Conservation (phyloP, 2,329 filamentous ascomycete species). For the Pseudogymnoascus sp. region DNA sequence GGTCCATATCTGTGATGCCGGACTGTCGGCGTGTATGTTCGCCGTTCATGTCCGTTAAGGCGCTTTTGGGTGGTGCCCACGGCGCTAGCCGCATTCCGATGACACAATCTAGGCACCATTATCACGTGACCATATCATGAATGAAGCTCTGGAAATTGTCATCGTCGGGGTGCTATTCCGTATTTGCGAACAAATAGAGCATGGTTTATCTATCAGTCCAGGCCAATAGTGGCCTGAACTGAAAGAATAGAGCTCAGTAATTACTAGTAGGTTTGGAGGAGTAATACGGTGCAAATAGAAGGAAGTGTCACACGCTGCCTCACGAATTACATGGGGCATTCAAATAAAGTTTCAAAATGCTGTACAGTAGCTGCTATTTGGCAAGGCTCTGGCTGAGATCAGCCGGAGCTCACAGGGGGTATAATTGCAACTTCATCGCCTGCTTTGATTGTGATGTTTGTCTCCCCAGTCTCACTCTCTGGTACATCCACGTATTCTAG, state of each 20-base stretch:
- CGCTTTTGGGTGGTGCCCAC: background rate
- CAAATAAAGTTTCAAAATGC: background rate
- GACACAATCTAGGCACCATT: background rate
- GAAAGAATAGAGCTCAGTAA: background rate
- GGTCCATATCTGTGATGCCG: slow-evolving; percentile 3
- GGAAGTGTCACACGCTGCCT: background rate
- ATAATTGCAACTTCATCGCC: slow-evolving; percentile 84
- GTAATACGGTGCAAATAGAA: background rate
- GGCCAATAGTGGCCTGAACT: background rate
- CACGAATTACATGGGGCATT: background rate
- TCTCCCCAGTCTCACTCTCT: slow-evolving; percentile 35
- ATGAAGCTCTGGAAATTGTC: background rate
- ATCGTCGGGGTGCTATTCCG: background rate
- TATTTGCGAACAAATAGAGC: background rate
- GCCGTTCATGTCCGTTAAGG: slow-evolving; percentile 5
- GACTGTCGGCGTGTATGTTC: slow-evolving; percentile 8
- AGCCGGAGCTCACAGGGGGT: slow-evolving; percentile 81
- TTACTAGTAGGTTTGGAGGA: background rate
- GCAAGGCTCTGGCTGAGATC: slow-evolving; percentile 28
- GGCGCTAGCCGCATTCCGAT: background rate
- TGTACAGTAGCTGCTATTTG: background rate
- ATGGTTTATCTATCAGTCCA: background rate
- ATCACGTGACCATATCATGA: background rate
- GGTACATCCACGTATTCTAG: slow-evolving; percentile 68
- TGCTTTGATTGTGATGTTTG: slow-evolving; percentile 49